A percentile compares a stretch with the other conserved stretches of the same genome.
These are phyloP conservation scores for Eucalyptus curtisii DNA, from an alignment of 345 rosid genomes.

Conservation along the genomic window DNA sequence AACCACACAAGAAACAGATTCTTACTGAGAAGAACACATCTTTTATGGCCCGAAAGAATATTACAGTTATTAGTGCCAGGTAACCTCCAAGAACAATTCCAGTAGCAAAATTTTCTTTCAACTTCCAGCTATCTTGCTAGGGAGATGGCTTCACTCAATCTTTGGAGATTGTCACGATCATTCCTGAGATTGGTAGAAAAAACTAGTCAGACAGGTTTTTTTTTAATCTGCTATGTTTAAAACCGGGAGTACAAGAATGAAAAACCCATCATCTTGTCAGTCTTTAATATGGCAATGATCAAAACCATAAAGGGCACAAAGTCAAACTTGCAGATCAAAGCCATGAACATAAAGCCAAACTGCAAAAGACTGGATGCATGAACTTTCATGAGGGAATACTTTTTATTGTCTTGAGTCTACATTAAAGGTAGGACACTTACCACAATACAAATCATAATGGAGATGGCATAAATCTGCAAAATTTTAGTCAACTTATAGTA, in stretches of 20 bases:
- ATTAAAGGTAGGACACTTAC: conserved; percentile 13
- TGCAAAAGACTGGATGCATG: conserved; percentile 5
- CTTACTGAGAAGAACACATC: no score
- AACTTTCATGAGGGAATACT: neutral
- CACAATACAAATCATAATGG: conserved; percentile 78
- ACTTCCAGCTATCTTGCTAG: no score
- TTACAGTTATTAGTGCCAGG: no score
- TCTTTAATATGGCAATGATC: conserved; percentile 13
- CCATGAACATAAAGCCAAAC: conserved; percentile 83
- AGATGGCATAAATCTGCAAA: conserved; percentile 81
- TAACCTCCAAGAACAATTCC: no score
- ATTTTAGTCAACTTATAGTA: neutral
- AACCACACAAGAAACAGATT: no score
- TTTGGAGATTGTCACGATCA: no score
- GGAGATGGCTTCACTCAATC: no score
- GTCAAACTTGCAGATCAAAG: conserved; percentile 73
- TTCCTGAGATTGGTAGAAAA: no score
- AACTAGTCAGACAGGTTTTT: neutral
- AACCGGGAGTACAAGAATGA: neutral
- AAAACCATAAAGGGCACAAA: conserved; percentile 72
- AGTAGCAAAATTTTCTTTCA: no score
- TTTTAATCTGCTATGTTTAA: neutral
- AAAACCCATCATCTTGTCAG: conserved; percentile 24
- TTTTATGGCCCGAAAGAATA: no score
- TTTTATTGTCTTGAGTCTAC: neutral